These are phyloP conservation scores for Luvunga scandens DNA, from an alignment of 345 rosid species.

Conservation along the genomic window DNA sequence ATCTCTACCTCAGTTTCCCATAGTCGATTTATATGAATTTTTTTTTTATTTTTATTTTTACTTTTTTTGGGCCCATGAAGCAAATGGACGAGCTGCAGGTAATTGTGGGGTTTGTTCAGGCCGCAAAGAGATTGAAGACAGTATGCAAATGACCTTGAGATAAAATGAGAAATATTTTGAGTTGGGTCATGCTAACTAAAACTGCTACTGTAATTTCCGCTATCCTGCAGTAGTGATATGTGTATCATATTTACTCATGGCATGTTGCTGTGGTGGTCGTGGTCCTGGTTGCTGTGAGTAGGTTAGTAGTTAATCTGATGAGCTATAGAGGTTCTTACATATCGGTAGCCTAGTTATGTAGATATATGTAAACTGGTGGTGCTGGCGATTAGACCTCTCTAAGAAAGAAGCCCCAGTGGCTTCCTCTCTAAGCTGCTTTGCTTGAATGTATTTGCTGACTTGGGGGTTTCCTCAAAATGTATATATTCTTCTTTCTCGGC, in stretches of 20 bases:
- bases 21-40: neutral
- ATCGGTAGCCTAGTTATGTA: conserved; percentile 43
- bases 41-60: neutral
- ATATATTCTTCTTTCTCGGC: conserved; percentile 21
- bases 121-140: conserved; percentile 75
- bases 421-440: conserved; percentile 20
- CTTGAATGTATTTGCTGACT: conserved; percentile 39
- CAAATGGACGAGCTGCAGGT: conserved; percentile 98
- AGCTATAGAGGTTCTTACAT: conserved; percentile 46
- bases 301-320: conserved; percentile 26
- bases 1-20: neutral
- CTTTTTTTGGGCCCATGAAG: conserved; percentile 32
- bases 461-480: conserved; percentile 32
- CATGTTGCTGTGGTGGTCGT: conserved; percentile 16
- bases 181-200: conserved; percentile 31
- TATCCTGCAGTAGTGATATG: conserved; percentile 14
- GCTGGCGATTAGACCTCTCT: conserved; percentile 17
- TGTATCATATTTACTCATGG: conserved; percentile 41
- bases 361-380: conserved; percentile 23
- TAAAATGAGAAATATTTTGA: neutral
- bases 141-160: conserved; percentile 44
- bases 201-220: conserved; percentile 19
- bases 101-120: conserved; percentile 87
- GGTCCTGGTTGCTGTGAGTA: conserved; percentile 5
- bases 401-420: conserved; percentile 13